Base-by-base conservation (phyloP, 805 yeast species). In the Candida schatavii region DNA sequence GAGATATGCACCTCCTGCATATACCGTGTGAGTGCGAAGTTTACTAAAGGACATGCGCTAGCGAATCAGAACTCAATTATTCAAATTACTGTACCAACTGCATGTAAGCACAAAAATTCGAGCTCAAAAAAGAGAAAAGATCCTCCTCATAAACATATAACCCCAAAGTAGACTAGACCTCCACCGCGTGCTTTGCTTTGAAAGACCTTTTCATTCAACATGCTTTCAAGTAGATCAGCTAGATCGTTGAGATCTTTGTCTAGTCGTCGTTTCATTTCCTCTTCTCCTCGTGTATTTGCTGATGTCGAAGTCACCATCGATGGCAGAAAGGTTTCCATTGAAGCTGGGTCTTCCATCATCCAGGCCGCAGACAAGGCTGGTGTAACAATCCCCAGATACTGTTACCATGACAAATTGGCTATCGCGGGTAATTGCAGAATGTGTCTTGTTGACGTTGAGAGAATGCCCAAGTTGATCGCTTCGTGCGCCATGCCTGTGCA, bases 301-400 rank as follows among this genome's bases (percentile, higher is more conserved):
- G 87, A 82, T 42, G 86, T 83, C 54, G 61, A 58, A 47, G 71
- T 78, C 15, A 74, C 75, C 32, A 62, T 78, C 38, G 96, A 88
- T 61, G 93, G 93, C 38, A 77, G 77, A 49, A 75, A 78, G 42
- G 93, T 88, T 33, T 72, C 76, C 41, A 83, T 88, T 48, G 95
- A 87, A 62, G 89, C 89, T 37, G 95, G 95, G 2, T 78, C 95
- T 34, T 83, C 95, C 15, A 82, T 88, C 47, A 87, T 88, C 59
- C 96, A 88, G 68, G 96, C 96, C 39, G 88, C 91, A 49, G 95
- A 88, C 58, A 82, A 83, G 66, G 95, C 95, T 31, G 96, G 96
- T 43, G 90, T 86, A 33, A 75, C 83, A 45, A 83, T 88, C 39
- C 96, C 96, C 32, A 78, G 96, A 51, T 88, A 88, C 72, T 88